These are phyloP conservation scores for Gynandropsis gynandra DNA, from an alignment of 345 rosid species.

Conservation along the genomic window DNA sequence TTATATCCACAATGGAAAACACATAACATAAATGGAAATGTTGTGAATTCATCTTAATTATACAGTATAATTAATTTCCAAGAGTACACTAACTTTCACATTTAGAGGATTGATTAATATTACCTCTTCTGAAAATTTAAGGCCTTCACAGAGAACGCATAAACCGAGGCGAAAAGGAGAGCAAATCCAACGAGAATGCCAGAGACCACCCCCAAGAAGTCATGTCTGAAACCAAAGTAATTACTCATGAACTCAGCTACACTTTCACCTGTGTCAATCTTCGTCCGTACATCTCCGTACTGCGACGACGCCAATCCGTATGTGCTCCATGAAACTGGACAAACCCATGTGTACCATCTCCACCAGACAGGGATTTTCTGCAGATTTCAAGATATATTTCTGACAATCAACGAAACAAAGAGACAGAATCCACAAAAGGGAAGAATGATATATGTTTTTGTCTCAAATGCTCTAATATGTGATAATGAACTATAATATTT, in stretches of 20 bases:
- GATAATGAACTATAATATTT: too few relatives aligned
- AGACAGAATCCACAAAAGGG: too few relatives aligned
- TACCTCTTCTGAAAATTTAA: slow-evolving; percentile 44
- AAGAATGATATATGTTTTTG: too few relatives aligned
- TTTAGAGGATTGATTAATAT: background rate
- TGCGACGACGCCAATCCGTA: slow-evolving; percentile 39
- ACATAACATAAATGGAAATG: too few relatives aligned
- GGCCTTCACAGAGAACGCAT: slow-evolving; percentile 28
- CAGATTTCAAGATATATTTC: background rate
- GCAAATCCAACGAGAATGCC: slow-evolving; percentile 28
- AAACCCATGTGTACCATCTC: slow-evolving; percentile 36
- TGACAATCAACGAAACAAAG: too few relatives aligned
- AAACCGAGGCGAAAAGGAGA: slow-evolving; percentile 26
- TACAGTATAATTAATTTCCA: too few relatives aligned
- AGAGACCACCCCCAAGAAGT: slow-evolving; percentile 31
- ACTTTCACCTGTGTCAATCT: slow-evolving; percentile 36
- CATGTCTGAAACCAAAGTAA: slow-evolving; percentile 40
- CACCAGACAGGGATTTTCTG: slow-evolving; percentile 44
- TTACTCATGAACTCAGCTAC: slow-evolving; percentile 31
- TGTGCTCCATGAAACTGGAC: slow-evolving; percentile 41
- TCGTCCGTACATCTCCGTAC: slow-evolving; percentile 32
- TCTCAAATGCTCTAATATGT: too few relatives aligned
- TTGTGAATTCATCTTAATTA: too few relatives aligned
- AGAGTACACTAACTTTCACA: too few relatives aligned
- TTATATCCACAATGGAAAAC: too few relatives aligned